Conservation (phyloP, 495 filamentous ascomycete genomes). For the Xylaria castorea region DNA sequence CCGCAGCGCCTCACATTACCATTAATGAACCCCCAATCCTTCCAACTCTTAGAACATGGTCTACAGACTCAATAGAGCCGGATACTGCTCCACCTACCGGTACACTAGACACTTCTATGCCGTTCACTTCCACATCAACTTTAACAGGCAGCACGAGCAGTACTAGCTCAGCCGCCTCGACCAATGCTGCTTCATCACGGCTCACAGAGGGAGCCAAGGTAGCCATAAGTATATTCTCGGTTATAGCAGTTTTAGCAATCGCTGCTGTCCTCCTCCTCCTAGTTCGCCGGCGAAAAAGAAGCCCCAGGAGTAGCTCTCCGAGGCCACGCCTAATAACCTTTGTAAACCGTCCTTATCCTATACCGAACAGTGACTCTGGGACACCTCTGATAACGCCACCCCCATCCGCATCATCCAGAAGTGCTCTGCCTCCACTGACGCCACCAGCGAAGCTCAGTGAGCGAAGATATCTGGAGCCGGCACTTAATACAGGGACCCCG, state of each 20-base stretch:
- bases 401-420: constrained; percentile 37
- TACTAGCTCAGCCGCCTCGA: constrained; percentile 26
- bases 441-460: constrained; percentile 55
- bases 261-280: constrained; percentile 47
- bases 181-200: constrained; percentile 25
- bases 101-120: neutral
- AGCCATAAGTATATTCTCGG: constrained; percentile 51
- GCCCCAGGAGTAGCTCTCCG: constrained; percentile 29
- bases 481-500: neutral
- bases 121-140: constrained; percentile 2
- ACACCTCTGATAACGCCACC: constrained; percentile 50
- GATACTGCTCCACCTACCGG: constrained; percentile 5
- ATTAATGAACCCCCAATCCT: constrained; percentile 1
- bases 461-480: constrained; percentile 42
- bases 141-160: constrained; percentile 23
- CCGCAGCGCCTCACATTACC: neutral
- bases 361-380: constrained; percentile 39
- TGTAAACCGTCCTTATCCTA: constrained; percentile 31
- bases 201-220: constrained; percentile 48
- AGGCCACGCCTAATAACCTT: constrained; percentile 25
- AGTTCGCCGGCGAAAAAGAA: constrained; percentile 38
- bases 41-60: neutral
- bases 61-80: neutral
- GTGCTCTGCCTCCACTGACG: constrained; percentile 36
- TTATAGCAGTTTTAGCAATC: constrained; percentile 43